A percentile compares a stretch with the other conserved stretches of the same genome.
phyloP scores from a whole-genome alignment of 345 rosid species.

The Populus tremula region DNA sequence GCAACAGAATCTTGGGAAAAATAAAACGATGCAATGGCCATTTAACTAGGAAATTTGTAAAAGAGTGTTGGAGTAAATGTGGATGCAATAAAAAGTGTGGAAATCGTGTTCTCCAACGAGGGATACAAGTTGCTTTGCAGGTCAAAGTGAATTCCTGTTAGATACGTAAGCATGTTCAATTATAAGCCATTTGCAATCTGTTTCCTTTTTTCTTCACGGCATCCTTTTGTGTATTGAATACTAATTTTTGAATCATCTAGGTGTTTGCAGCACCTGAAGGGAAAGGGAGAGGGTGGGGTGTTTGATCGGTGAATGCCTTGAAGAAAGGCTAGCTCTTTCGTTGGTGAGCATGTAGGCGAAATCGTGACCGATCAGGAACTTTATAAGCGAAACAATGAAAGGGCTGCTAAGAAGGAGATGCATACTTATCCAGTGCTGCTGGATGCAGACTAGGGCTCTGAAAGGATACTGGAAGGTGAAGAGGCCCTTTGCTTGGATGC shows the following conservation, averaged over 20 bases:
- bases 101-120: conserved; percentile 18
- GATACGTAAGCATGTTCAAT: neutral
- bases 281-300: conserved; percentile 17
- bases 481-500: conserved; percentile 33
- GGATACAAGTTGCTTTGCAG: conserved; percentile 24
- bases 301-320: conserved; percentile 9
- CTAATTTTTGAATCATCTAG: neutral
- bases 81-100: conserved; percentile 24
- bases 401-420: conserved; percentile 16
- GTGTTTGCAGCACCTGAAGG: conserved; percentile 16
- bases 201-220: neutral
- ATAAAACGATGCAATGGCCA: conserved; percentile 21
- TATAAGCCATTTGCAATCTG: neutral
- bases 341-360: conserved; percentile 20
- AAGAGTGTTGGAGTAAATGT: conserved; percentile 30
- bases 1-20: conserved; percentile 1
- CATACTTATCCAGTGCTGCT: conserved; percentile 27
- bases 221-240: neutral
- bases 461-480: conserved; percentile 29
- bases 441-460: conserved; percentile 34
- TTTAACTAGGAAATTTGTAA: conserved; percentile 22
- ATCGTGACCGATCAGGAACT: conserved; percentile 21
- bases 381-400: conserved; percentile 13
- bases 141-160: neutral
- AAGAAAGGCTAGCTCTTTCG: conserved; percentile 14